Percentiles rank a stretch among this genome's conserved stretches.
Conservation (phyloP, 352 stramenopile genomes). For the Plasmopara halstedii region DNA sequence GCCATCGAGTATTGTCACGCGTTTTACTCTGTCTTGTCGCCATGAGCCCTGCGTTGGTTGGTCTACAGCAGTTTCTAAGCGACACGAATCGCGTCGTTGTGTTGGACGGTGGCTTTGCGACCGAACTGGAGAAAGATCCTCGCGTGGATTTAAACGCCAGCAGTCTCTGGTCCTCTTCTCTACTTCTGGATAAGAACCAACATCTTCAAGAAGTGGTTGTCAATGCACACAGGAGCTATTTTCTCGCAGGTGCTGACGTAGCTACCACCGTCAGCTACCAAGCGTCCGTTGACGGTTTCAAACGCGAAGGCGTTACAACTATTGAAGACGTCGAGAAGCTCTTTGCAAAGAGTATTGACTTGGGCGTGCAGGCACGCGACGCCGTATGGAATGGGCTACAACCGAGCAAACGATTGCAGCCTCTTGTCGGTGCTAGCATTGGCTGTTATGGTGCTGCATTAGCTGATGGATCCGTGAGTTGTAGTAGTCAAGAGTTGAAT, state of each 20-base stretch:
- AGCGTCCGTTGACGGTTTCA: constrained; percentile 76
- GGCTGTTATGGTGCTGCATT: constrained; percentile 79
- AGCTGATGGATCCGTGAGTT: constrained; percentile 72
- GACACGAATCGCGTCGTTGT: constrained; percentile 35
- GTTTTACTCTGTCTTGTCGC: constrained; percentile 13
- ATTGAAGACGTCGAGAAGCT: constrained; percentile 45
- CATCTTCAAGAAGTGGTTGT: constrained; percentile 52
- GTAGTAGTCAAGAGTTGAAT: no score
- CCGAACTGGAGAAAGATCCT: constrained; percentile 65
- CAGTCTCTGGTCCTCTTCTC: constrained; percentile 64
- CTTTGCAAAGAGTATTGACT: constrained; percentile 66
- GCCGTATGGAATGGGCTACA: constrained; percentile 38
- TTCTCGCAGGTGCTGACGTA: constrained; percentile 65
- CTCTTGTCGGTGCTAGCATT: constrained; percentile 75
- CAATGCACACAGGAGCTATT: constrained; percentile 68
- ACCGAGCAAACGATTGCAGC: constrained; percentile 38
- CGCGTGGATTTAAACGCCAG: constrained; percentile 47
- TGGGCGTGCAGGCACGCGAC: constrained; percentile 62
- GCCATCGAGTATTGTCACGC: constrained; percentile 12
- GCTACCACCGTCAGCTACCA: constrained; percentile 83
- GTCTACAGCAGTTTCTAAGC: constrained; percentile 24
- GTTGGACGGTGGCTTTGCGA: constrained; percentile 71
- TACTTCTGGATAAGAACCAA: constrained; percentile 51
- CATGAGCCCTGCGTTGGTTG: background rate
- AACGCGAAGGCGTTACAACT: constrained; percentile 43